Evolutionary conservation across 1,139 yeast species (phyloP).

Genomic region (Yarrowia galli): DNA sequence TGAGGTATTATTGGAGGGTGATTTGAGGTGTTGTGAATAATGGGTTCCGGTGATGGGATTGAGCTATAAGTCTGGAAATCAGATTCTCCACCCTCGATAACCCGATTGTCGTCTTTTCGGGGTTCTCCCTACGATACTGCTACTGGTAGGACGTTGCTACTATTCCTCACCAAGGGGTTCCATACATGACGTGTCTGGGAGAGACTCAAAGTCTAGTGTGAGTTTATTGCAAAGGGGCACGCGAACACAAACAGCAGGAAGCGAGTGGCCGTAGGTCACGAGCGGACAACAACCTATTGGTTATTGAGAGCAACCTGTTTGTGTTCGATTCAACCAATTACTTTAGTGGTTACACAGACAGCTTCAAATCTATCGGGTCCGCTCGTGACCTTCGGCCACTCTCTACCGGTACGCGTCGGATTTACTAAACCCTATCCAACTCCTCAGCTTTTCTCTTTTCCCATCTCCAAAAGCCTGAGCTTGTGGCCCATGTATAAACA

Average conservation of each 20-base stretch:
- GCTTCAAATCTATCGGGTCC: no score
- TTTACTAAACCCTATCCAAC: background rate
- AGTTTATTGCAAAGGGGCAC: background rate
- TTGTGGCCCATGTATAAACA: conserved; percentile 13
- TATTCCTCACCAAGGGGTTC: conserved; percentile 7
- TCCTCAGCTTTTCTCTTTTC: no score
- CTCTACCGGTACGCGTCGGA: conserved; percentile 14
- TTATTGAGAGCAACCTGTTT: no score
- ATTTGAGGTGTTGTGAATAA: no score
- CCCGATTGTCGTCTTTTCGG: no score
- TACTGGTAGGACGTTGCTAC: conserved; percentile 4
- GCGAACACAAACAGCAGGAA: background rate
- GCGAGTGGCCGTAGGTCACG: background rate
- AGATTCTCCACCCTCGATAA: no score
- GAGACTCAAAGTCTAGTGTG: background rate
- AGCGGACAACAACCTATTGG: background rate
- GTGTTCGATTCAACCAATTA: no score
- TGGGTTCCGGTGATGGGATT: no score
- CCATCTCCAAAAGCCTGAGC: conserved; percentile 19
- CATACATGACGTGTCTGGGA: conserved; percentile 26
- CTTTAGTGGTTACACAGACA: no score
- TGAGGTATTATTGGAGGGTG: no score
- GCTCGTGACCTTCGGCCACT: background rate
- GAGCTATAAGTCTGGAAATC: no score
- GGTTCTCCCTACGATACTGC: no score